These are phyloP conservation scores for Eucalyptus polybractea DNA, from an alignment of 345 rosid genomes.

Conservation along the genomic window DNA sequence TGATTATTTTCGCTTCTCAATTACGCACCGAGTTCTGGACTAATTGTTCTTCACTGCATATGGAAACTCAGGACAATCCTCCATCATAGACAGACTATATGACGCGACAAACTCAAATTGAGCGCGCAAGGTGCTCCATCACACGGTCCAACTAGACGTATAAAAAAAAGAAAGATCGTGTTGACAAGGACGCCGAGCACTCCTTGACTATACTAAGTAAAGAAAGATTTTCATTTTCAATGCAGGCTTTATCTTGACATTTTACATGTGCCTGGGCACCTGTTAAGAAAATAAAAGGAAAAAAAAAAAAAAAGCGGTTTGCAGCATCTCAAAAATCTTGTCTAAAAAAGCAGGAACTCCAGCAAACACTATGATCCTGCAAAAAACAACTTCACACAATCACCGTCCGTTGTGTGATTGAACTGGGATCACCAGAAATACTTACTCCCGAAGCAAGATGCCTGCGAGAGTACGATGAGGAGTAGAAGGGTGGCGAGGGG, in stretches of 20 bases:
- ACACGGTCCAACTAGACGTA: neutral
- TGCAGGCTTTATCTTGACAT: neutral
- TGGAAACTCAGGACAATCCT: neutral
- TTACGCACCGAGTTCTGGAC: neutral
- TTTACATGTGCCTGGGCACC: neutral
- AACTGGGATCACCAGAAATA: neutral
- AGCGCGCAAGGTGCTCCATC: neutral
- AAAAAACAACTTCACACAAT: neutral
- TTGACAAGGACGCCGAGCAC: neutral
- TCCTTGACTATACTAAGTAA: neutral
- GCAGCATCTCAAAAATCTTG: neutral
- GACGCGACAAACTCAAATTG: neutral
- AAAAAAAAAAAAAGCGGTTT: neutral
- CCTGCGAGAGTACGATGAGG: slow-evolving; percentile 11
- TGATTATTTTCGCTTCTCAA: neutral
- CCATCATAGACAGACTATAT: neutral
- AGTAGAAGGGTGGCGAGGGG: slow-evolving; percentile 5
- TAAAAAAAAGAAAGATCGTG: neutral
- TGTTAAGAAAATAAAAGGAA: neutral
- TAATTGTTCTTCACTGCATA: neutral
- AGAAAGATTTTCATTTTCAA: neutral
- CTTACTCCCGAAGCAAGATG: slow-evolving; percentile 33
- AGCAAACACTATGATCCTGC: neutral
- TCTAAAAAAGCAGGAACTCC: neutral
- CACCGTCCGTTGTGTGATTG: neutral